These are phyloP conservation scores for Aspergillus piperis DNA, from an alignment of 2,329 filamentous ascomycete species.

Conservation along the genomic window DNA sequence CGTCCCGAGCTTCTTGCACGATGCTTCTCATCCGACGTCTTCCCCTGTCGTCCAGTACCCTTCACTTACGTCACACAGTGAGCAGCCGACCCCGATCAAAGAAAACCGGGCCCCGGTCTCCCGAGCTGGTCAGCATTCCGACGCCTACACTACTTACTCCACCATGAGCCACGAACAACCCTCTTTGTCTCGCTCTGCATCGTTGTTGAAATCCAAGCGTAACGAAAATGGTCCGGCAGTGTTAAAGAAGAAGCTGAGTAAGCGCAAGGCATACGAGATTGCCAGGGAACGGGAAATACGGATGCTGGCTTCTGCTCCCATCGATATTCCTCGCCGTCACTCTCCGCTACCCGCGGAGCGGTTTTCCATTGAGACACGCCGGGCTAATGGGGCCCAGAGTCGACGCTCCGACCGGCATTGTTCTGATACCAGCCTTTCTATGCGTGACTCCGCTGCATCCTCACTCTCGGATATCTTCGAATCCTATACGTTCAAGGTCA, in stretches of 20 bases:
- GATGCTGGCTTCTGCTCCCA: conserved; percentile 71
- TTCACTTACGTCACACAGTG: conserved; percentile 25
- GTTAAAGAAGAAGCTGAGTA: conserved; percentile 71
- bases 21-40: conserved; percentile 14
- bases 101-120: conserved; percentile 11
- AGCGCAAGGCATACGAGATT: conserved; percentile 72
- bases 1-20: conserved; percentile 16
- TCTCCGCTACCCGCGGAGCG: conserved; percentile 61
- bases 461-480: conserved; percentile 75
- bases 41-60: conserved; percentile 20
- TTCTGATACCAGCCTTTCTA: conserved; percentile 74
- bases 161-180: conserved; percentile 43
- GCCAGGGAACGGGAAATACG: conserved; percentile 85
- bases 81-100: conserved; percentile 23
- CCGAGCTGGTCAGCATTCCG: conserved; percentile 13
- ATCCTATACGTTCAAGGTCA: conserved; percentile 75
- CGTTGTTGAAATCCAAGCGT: conserved; percentile 59
- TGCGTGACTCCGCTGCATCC: conserved; percentile 73
- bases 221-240: conserved; percentile 58
- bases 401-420: conserved; percentile 62
- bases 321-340: conserved; percentile 63
- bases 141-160: conserved; percentile 36
- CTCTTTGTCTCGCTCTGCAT: conserved; percentile 48
- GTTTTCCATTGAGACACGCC: conserved; percentile 59
- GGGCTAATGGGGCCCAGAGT: conserved; percentile 48